phyloP scores from a whole-genome alignment of 1,139 yeast genomes.

The Lodderomyces metapsilosis region DNA sequence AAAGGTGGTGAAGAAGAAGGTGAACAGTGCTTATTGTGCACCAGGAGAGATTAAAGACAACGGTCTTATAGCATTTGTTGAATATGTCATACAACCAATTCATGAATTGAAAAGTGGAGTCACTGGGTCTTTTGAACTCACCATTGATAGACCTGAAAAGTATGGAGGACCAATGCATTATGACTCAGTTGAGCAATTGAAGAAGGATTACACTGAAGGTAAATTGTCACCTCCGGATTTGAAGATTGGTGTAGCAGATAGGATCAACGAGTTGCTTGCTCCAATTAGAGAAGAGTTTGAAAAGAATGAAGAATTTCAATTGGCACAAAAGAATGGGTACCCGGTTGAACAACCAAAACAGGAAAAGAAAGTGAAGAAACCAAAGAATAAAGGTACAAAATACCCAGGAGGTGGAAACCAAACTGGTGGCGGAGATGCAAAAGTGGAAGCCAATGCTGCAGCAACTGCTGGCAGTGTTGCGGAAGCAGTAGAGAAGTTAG shows the following conservation, averaged over 20 bases:
- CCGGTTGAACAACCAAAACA: conserved; percentile 66
- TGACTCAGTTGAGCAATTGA: conserved; percentile 65
- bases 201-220: conserved; percentile 67
- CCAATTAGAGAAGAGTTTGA: conserved; percentile 78
- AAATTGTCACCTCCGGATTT: conserved; percentile 89
- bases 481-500: conserved; percentile 9
- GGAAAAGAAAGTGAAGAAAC: conserved; percentile 69
- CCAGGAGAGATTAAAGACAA: conserved; percentile 92
- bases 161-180: conserved; percentile 91
- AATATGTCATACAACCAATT: conserved; percentile 82
- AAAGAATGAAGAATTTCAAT: conserved; percentile 67
- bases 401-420: conserved; percentile 62
- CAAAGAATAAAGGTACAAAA: conserved; percentile 78
- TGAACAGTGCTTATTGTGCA: conserved; percentile 89
- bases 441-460: conserved; percentile 6
- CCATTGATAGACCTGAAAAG: conserved; percentile 89
- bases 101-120: conserved; percentile 66
- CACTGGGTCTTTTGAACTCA: conserved; percentile 57
- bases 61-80: conserved; percentile 83
- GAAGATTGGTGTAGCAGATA: conserved; percentile 86
- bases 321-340: conserved; percentile 75
- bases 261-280: conserved; percentile 72
- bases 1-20: conserved; percentile 82
- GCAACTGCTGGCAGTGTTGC: conserved; percentile 10
- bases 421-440: conserved; percentile 14